phyloP scores from a whole-genome alignment of 2,329 filamentous ascomycete genomes.

The Cylindrodendrum hubeiense region DNA sequence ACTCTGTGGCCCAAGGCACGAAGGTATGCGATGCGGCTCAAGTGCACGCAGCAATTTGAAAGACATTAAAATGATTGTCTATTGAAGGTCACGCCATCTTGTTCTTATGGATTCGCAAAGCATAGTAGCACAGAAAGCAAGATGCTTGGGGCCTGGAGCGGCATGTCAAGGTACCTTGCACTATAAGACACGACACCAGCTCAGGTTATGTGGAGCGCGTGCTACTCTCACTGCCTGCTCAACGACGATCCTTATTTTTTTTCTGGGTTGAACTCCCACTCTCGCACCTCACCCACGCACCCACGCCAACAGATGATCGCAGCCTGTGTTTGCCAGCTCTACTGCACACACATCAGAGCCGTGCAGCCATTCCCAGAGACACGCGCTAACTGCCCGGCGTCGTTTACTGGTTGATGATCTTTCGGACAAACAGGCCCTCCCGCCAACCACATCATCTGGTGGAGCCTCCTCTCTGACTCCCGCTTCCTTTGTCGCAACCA shows the following conservation, averaged over 20 bases:
- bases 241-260: conserved; percentile 12
- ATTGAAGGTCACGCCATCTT: neutral
- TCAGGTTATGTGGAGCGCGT: neutral
- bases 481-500: neutral
- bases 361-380: neutral
- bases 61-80: neutral
- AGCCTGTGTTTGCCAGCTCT: neutral
- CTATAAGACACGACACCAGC: neutral
- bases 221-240: neutral
- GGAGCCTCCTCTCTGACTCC: conserved; percentile 3
- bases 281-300: conserved; percentile 1
- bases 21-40: neutral
- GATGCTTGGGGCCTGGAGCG: neutral
- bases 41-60: neutral
- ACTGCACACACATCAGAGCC: neutral
- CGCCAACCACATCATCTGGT: conserved; percentile 4
- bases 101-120: neutral
- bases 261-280: neutral
- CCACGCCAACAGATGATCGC: neutral
- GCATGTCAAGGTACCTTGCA: neutral
- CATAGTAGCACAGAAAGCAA: neutral
- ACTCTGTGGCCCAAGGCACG: neutral
- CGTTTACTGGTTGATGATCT: conserved; percentile 14
- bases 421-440: conserved; percentile 1
- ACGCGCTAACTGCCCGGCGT: neutral